These are phyloP conservation scores for Inonotus obliquus DNA, from an alignment of 1,284 basidiomycete species.

Conservation along the genomic window DNA sequence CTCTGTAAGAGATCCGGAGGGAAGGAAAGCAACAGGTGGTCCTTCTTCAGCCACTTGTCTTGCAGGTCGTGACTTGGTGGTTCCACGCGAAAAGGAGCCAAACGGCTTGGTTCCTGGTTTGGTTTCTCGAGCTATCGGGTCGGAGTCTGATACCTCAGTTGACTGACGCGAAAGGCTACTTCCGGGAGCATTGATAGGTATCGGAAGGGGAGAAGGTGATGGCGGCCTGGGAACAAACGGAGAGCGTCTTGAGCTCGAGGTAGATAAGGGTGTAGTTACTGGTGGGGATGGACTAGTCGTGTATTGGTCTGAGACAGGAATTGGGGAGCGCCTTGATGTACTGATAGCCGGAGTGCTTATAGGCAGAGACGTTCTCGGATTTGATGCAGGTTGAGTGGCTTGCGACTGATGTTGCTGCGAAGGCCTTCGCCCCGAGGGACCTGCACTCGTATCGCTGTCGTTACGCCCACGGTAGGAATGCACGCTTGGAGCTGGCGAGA, in stretches of 20 bases:
- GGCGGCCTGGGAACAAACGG: not conserved
- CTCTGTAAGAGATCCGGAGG: not conserved
- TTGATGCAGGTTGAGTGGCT: not conserved
- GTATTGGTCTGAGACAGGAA: not conserved
- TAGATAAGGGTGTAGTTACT: not conserved
- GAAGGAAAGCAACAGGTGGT: not conserved
- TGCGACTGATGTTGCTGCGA: not conserved
- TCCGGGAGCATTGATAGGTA: not conserved
- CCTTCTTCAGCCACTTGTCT: not conserved
- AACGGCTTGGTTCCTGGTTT: not conserved
- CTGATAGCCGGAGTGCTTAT: not conserved
- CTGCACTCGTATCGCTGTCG: conserved; percentile 11
- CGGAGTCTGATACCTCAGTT: conserved; percentile 4
- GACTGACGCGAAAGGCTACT: conserved; percentile 12
- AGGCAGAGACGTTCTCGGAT: conserved; percentile 5
- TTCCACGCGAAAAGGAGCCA: not conserved
- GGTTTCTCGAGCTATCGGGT: not conserved
- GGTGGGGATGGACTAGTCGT: not conserved
- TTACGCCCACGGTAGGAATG: conserved; percentile 1
- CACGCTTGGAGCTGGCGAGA: not conserved
- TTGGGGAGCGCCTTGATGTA: not conserved
- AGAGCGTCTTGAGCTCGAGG: not conserved
- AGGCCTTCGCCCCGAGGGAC: not conserved
- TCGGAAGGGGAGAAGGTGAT: not conserved
- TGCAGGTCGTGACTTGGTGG: not conserved